phyloP scores from a whole-genome alignment of 495 filamentous ascomycete genomes.

The Aspergillus baeticus region DNA sequence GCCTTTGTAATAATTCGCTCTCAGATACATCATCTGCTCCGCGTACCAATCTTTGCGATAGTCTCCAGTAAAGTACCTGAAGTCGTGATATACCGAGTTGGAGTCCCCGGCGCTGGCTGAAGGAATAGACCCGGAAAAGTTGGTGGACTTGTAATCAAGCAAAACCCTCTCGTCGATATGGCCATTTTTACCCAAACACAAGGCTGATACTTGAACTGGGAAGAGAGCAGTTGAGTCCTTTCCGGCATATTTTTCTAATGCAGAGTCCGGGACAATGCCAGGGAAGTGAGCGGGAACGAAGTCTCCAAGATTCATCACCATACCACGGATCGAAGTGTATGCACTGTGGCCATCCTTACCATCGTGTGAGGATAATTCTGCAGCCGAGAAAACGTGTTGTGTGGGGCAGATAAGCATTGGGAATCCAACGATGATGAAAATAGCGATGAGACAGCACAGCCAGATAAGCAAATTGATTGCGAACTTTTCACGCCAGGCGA shows the following conservation, averaged over 20 bases:
- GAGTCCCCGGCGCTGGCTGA: conserved; percentile 65
- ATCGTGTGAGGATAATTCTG: conserved; percentile 70
- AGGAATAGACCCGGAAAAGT: conserved; percentile 64
- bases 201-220: conserved; percentile 88
- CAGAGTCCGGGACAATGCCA: conserved; percentile 61
- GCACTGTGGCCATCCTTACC: conserved; percentile 65
- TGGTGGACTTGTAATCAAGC: conserved; percentile 76
- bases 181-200: conserved; percentile 77
- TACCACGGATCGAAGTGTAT: conserved; percentile 80
- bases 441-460: conserved; percentile 72
- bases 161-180: conserved; percentile 67
- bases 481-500: conserved; percentile 95
- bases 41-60: conserved; percentile 86
- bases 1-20: conserved; percentile 79
- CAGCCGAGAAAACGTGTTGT: conserved; percentile 80
- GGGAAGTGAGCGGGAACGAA: conserved; percentile 84
- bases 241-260: conserved; percentile 78
- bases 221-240: conserved; percentile 84
- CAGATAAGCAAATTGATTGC: conserved; percentile 99
- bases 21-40: conserved; percentile 77
- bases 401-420: conserved; percentile 86
- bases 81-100: conserved; percentile 88
- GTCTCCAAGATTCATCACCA: conserved; percentile 78
- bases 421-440: conserved; percentile 89
- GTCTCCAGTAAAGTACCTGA: conserved; percentile 79